Conservation (phyloP, 306 rosid species). For the Vigna nakashimae region DNA sequence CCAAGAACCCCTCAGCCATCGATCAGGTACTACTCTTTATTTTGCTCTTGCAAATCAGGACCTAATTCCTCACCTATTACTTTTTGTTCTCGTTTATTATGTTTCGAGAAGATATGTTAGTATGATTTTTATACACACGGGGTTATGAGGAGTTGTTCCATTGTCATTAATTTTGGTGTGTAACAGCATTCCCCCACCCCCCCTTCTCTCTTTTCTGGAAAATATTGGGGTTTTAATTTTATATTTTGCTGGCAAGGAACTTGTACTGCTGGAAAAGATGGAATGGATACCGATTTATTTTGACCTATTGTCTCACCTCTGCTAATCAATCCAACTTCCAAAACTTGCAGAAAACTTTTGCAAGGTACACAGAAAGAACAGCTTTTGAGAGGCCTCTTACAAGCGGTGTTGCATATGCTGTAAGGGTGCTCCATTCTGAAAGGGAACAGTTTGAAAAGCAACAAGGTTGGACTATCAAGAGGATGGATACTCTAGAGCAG, state of each 20-base stretch:
- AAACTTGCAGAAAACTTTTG: constrained; percentile 76
- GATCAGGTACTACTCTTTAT: constrained; percentile 71
- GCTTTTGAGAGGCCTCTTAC: constrained; percentile 99
- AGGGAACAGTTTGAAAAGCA: constrained; percentile 95
- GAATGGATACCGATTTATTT: constrained; percentile 17
- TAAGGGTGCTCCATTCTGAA: constrained; percentile 94
- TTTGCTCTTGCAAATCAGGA: constrained; percentile 20
- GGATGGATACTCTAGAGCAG: constrained; percentile 85
- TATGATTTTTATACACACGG: constrained; percentile 20
- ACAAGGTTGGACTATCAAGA: constrained; percentile 97
- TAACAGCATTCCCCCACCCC: neutral
- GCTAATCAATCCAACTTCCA: constrained; percentile 52
- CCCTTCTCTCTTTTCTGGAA: neutral
- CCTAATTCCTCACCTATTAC: constrained; percentile 18
- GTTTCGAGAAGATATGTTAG: neutral
- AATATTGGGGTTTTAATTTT: constrained; percentile 5
- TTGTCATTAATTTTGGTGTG: constrained; percentile 11
- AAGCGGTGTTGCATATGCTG: constrained; percentile 99
- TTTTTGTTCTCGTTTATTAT: constrained; percentile 15
- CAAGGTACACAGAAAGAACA: constrained; percentile 92
- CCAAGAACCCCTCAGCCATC: constrained; percentile 82
- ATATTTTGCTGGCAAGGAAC: neutral
- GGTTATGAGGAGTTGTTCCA: constrained; percentile 7
- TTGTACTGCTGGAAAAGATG: constrained; percentile 30
- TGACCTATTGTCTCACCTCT: constrained; percentile 16